A percentile compares a stretch with the other conserved stretches of the same genome.
Evolutionary conservation across 2,329 filamentous ascomycete species (phyloP).

Genomic region (Mycocentrospora acerina): DNA sequence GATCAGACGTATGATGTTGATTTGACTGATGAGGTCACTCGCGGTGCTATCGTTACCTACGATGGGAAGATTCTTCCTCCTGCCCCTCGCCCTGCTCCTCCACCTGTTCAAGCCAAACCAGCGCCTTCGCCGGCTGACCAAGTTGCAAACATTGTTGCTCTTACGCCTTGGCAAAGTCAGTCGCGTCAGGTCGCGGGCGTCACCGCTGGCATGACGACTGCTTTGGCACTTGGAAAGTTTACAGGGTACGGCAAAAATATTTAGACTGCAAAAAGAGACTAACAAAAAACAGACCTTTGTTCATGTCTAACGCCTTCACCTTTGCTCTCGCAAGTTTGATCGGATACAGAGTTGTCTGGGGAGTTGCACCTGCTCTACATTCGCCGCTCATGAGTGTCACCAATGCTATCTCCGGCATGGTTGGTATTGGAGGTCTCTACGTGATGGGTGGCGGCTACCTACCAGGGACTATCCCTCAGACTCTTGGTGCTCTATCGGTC

Average conservation of each 20-base stretch:
- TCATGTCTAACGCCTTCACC: constrained; percentile 86
- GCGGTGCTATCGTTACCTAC: constrained; percentile 79
- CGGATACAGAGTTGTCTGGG: constrained; percentile 87
- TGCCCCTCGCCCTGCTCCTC: constrained; percentile 67
- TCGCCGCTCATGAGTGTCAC: constrained; percentile 91
- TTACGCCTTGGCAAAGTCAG: constrained; percentile 82
- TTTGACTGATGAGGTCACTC: constrained; percentile 79
- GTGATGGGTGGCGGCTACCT: constrained; percentile 74
- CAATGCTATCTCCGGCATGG: constrained; percentile 88
- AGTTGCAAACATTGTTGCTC: constrained; percentile 60
- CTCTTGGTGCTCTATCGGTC: constrained; percentile 75
- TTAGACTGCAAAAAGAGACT: not conserved
- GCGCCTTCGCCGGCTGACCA: constrained; percentile 36
- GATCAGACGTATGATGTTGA: constrained; percentile 81
- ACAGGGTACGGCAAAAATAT: constrained; percentile 54
- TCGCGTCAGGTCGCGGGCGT: constrained; percentile 73
- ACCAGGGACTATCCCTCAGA: constrained; percentile 70
- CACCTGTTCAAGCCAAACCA: constrained; percentile 54
- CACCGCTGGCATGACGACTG: constrained; percentile 75
- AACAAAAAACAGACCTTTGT: constrained; percentile 57
- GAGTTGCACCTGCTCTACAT: constrained; percentile 78
- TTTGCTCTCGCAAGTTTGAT: constrained; percentile 83
- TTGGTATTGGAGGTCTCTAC: constrained; percentile 84
- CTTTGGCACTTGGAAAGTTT: constrained; percentile 74
- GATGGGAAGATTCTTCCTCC: constrained; percentile 75